Percentiles rank a stretch among this genome's conserved stretches.
Conservation (phyloP, 495 filamentous ascomycete genomes). For the Hamigera avellanea region DNA sequence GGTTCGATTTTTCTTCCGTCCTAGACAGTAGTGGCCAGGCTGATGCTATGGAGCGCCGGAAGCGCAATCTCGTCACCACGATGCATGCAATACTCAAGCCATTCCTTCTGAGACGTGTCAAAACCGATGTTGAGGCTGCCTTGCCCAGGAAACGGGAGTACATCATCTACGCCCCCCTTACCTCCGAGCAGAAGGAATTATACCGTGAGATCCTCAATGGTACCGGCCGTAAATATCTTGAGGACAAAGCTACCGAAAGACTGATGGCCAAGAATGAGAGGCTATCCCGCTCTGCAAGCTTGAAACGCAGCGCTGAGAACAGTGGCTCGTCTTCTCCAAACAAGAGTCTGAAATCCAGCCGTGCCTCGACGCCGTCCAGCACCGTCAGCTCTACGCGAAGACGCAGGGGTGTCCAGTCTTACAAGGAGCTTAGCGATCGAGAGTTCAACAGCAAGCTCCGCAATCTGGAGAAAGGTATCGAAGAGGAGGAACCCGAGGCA, state of each 20-base stretch:
- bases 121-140: conserved; percentile 80
- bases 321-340: conserved; percentile 29
- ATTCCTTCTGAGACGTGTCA: conserved; percentile 76
- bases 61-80: conserved; percentile 72
- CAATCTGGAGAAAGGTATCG: conserved; percentile 39
- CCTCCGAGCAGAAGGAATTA: conserved; percentile 74
- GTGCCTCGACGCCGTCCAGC: conserved; percentile 55
- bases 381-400: conserved; percentile 31
- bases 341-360: conserved; percentile 66
- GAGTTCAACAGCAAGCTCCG: conserved; percentile 63
- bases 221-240: conserved; percentile 67
- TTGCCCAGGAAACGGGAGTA: conserved; percentile 97
- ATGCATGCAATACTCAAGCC: conserved; percentile 91
- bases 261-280: conserved; percentile 25
- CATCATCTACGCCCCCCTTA: conserved; percentile 83
- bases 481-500: conserved; percentile 42
- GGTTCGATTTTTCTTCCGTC: conserved; percentile 92
- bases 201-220: conserved; percentile 78
- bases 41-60: conserved; percentile 38
- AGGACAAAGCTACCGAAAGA: conserved; percentile 71
- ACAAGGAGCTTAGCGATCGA: conserved; percentile 65
- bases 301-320: conserved; percentile 43
- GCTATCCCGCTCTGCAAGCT: conserved; percentile 24
- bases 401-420: conserved; percentile 43
- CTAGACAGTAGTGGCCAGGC: conserved; percentile 65